These are phyloP conservation scores for Sporothrix phasma DNA, from an alignment of 2,329 filamentous ascomycete genomes.

Conservation along the genomic window DNA sequence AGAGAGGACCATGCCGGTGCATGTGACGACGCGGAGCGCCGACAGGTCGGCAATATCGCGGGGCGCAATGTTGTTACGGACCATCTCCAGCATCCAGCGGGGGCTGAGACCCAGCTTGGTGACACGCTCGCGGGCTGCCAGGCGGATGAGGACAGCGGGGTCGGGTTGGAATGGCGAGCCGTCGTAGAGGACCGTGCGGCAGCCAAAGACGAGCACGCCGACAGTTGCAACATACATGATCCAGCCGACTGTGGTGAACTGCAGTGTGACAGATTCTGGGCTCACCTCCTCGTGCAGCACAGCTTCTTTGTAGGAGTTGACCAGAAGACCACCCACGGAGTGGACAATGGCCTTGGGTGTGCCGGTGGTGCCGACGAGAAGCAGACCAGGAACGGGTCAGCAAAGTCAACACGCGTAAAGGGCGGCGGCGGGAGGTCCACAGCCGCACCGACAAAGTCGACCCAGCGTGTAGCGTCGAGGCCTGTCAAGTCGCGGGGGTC, in stretches of 20 bases:
- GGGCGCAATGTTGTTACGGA: slow-evolving; percentile 53
- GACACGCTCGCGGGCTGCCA: slow-evolving; percentile 53
- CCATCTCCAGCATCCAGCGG: slow-evolving; percentile 64
- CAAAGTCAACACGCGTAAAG: slow-evolving; percentile 55
- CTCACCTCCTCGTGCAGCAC: slow-evolving; percentile 37
- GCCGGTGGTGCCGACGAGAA: slow-evolving; percentile 74
- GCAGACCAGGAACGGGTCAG: slow-evolving; percentile 67
- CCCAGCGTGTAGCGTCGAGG: slow-evolving; percentile 35
- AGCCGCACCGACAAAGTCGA: slow-evolving; percentile 32
- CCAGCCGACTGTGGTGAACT: slow-evolving; percentile 66
- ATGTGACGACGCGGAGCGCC: slow-evolving; percentile 50
- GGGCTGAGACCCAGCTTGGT: slow-evolving; percentile 69
- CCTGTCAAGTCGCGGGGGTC: slow-evolving; percentile 45
- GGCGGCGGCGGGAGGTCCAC: slow-evolving; percentile 27
- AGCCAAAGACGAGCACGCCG: slow-evolving; percentile 48
- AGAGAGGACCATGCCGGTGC: slow-evolving; percentile 74
- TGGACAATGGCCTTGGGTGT: slow-evolving; percentile 82
- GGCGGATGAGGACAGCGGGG: slow-evolving; percentile 49
- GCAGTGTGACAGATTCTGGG: slow-evolving; percentile 35
- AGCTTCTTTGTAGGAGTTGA: slow-evolving; percentile 50
- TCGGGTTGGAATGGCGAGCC: slow-evolving; percentile 71
- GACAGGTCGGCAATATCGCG: slow-evolving; percentile 53
- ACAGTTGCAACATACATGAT: slow-evolving; percentile 73
- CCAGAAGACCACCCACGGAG: slow-evolving; percentile 53
- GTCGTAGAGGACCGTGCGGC: slow-evolving; percentile 63